Evolutionary conservation across 441 rosid species (phyloP).

Genomic region (Euphorbia schlechtendalii): DNA sequence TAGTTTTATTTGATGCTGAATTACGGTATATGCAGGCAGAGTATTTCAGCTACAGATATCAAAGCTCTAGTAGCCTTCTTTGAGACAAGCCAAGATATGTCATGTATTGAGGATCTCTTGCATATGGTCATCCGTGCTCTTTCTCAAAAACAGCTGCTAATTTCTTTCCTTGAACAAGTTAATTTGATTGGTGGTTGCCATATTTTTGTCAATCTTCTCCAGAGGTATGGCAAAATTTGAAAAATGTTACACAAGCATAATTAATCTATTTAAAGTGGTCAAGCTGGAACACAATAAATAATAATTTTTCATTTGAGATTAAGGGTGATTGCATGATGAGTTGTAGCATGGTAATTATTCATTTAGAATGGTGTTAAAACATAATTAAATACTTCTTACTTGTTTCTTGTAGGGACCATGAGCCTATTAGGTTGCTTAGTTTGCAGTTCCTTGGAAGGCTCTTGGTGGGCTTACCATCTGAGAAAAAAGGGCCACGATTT

Average conservation of each 20-base stretch:
- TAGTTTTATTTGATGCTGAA: conserved; percentile 9
- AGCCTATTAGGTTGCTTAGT: conserved; percentile 88
- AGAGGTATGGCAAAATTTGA: conserved; percentile 45
- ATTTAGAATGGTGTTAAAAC: background rate
- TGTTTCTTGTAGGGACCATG: conserved; percentile 63
- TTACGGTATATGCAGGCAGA: conserved; percentile 56
- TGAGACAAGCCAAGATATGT: conserved; percentile 88
- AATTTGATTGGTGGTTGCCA: conserved; percentile 80
- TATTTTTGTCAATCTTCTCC: conserved; percentile 88
- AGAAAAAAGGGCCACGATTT: conserved; percentile 83
- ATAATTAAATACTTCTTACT: conserved; percentile 10
- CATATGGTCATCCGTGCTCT: conserved; percentile 94
- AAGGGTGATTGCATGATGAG: background rate
- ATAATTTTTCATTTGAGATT: background rate
- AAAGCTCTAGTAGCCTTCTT: conserved; percentile 77
- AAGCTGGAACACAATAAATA: background rate
- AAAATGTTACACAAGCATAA: background rate
- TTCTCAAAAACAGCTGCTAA: conserved; percentile 68
- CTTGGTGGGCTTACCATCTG: conserved; percentile 80
- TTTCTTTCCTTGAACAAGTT: conserved; percentile 86
- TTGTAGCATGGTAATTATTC: background rate
- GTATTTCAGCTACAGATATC: conserved; percentile 58
- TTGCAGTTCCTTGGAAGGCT: conserved; percentile 96
- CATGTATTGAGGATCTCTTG: conserved; percentile 90
- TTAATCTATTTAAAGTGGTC: background rate